Base-by-base conservation (phyloP, 2,329 filamentous ascomycete species). In the Erysiphe pulchra region DNA sequence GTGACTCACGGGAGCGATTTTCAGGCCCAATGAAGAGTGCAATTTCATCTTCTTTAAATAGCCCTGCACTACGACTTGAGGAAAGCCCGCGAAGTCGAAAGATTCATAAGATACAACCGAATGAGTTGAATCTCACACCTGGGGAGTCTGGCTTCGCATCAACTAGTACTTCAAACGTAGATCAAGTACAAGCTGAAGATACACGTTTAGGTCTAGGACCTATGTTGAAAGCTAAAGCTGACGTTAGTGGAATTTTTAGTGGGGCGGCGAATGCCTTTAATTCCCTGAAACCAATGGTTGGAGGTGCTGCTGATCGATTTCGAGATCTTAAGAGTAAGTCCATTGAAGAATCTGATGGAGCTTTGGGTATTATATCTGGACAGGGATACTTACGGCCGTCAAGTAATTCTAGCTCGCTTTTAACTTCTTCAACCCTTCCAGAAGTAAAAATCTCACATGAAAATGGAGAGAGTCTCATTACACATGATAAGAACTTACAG, bases 271-370 rank as follows among this genome's bases (percentile, higher is more conserved):
- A 69, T 34, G 69, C 70, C 1, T 52, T 56, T 37, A 53, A 63
- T 46, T 71, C 71, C 16, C 95, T 95, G 63, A 92, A 87, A 56
- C 87, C 87, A 17, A 75, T 87, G 47, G 77, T 78, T 32, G 87
- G 87, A 47, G 87, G 86, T 51, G 86, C 84, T 18, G 85, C 76
- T 45, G 84, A 92, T 50, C 77, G 80, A 45, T 64, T 92, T 8
- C 50, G 54, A 47, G 66, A 69, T 49, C 64, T 68, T 33, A 69
- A 74, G 47, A 66, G 64, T 50, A 73, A 70, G 47, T 60, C 61
- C n/a, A 63, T 62, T 2, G 72, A 79, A 20, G 84, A 80, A 5
- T 80, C 84, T 7, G 86, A 94, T 62, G 87, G 86, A 2, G 92
- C 94, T 51, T 92, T 79, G 12, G 73, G 78, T 36, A 86, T 94